Conservation (phyloP, 2,329 filamentous ascomycete species). For the Trichoderma sp. region DNA sequence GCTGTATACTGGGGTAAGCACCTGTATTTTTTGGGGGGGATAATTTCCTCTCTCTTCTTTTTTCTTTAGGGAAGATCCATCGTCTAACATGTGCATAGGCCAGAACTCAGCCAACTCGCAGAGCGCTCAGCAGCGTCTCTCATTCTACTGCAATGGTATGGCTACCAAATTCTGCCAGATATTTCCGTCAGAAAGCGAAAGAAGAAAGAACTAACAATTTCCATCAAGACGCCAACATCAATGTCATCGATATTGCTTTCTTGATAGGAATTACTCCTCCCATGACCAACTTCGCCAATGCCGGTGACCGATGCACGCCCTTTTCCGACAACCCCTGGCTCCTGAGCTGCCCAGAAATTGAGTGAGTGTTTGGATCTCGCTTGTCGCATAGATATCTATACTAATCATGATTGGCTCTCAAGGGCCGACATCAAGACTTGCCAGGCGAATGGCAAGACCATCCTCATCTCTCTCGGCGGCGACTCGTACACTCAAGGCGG, state of each 20-base stretch:
- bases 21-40: too few relatives aligned
- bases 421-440: slow-evolving; percentile 55
- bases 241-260: slow-evolving; percentile 63
- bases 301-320: slow-evolving; percentile 56
- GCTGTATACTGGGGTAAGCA: slow-evolving; percentile 65
- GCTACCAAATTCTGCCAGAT: slow-evolving; percentile 5
- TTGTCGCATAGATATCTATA: not conserved
- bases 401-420: not conserved
- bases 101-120: slow-evolving; percentile 59
- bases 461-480: slow-evolving; percentile 69
- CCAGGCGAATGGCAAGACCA: slow-evolving; percentile 63
- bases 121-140: slow-evolving; percentile 52
- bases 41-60: not conserved
- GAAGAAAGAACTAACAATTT: not conserved
- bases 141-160: slow-evolving; percentile 58
- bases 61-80: too few relatives aligned
- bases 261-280: slow-evolving; percentile 54
- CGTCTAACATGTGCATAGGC: slow-evolving; percentile 28
- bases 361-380: slow-evolving; percentile 41
- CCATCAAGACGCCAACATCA: slow-evolving; percentile 41
- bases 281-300: slow-evolving; percentile 62
- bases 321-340: slow-evolving; percentile 55
- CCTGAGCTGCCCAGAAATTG: slow-evolving; percentile 61
- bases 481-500: slow-evolving; percentile 67
- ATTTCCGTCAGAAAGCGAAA: too few relatives aligned